Evolutionary conservation across 140 eudicot genomes (phyloP).

Genomic region (Flaveria floridana): DNA sequence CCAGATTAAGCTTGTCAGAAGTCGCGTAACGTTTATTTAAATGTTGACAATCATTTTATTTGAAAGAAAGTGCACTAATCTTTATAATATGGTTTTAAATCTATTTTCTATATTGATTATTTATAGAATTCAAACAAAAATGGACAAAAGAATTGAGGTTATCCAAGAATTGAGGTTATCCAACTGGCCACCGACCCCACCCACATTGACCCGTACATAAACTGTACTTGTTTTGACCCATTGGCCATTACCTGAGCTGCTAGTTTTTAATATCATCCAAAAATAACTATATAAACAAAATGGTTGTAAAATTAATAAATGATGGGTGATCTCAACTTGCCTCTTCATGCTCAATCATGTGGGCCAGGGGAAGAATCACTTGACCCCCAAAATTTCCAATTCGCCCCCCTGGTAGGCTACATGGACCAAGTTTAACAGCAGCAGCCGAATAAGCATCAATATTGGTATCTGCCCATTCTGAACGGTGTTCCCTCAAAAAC

Average conservation of each 20-base stretch:
- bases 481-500: conserved; percentile 84
- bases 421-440: conserved; percentile 60
- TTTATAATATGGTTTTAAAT: background rate
- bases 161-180: too few species aligned
- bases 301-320: background rate
- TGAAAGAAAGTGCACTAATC: background rate
- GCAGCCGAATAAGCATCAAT: conserved; percentile 83
- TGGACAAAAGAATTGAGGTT: too few species aligned
- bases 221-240: background rate
- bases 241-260: background rate
- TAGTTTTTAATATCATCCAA: background rate
- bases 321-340: conserved; percentile 28
- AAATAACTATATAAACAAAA: background rate
- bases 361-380: conserved; percentile 84
- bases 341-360: conserved; percentile 89
- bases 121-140: background rate
- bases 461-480: conserved; percentile 90
- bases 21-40: too few species aligned
- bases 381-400: conserved; percentile 75
- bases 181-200: too few species aligned
- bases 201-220: background rate
- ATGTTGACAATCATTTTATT: background rate
- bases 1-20: too few species aligned
- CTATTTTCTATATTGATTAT: background rate
- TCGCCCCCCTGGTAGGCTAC: conserved; percentile 56